These are phyloP conservation scores for Ophiognomonia clavigignenti-juglandacearum DNA, from an alignment of 2,329 filamentous ascomycete genomes.

Conservation along the genomic window DNA sequence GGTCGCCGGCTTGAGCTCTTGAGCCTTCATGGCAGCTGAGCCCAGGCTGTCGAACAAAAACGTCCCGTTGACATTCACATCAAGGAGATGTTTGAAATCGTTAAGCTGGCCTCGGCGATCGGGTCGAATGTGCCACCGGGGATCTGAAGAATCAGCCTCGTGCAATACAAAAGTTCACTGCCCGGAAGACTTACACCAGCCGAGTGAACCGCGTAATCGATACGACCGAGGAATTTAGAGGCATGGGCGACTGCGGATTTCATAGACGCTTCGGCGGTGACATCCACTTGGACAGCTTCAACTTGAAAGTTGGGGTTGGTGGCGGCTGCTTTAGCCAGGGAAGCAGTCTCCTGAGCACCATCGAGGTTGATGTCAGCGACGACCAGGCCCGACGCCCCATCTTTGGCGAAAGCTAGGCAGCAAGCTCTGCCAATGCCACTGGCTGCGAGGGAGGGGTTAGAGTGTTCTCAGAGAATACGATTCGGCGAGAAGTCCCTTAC, in stretches of 20 bases:
- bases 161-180: no score
- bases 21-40: constrained; percentile 4
- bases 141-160: constrained; percentile 1
- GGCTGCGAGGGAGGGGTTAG: no score
- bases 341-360: background rate
- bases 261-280: constrained; percentile 1
- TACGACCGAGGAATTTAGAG: background rate
- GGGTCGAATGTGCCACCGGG: constrained; percentile 4
- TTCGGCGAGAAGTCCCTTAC: no score
- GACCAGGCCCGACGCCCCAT: background rate
- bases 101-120: constrained; percentile 4
- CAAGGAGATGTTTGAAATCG: constrained; percentile 9
- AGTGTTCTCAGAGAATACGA: no score
- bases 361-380: constrained; percentile 9
- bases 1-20: background rate
- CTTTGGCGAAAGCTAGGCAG: constrained; percentile 4
- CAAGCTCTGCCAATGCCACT: constrained; percentile 6
- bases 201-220: constrained; percentile 11
- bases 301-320: background rate
- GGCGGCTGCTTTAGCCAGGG: background rate
- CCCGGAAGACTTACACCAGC: constrained; percentile 8
- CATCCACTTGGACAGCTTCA: constrained; percentile 1
- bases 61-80: constrained; percentile 8
- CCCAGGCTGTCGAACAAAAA: constrained; percentile 4
- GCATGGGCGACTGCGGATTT: background rate